phyloP scores from a whole-genome alignment of 1,284 basidiomycete species.

The Marasmius sp. region DNA sequence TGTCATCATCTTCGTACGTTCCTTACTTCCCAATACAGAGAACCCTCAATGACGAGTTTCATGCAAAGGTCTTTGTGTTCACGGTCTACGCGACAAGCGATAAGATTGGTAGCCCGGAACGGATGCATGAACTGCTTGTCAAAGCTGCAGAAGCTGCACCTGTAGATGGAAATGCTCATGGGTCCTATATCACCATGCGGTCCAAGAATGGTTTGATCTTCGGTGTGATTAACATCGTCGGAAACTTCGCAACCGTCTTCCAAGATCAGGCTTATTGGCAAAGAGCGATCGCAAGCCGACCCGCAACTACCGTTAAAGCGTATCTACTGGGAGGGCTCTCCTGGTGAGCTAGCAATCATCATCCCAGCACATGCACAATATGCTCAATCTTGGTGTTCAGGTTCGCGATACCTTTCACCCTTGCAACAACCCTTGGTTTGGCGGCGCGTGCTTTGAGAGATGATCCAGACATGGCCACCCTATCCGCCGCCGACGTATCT shows the following conservation, averaged over 20 bases:
- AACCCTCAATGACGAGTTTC: neutral
- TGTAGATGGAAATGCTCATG: conserved; percentile 63
- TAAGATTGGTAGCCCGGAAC: conserved; percentile 57
- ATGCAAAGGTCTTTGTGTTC: conserved; percentile 40
- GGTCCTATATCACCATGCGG: conserved; percentile 79
- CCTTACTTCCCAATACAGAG: conserved; percentile 33
- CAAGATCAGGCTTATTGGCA: conserved; percentile 71
- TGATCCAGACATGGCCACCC: conserved; percentile 63
- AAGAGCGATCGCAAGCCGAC: conserved; percentile 84
- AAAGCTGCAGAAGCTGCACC: conserved; percentile 47
- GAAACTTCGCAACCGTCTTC: conserved; percentile 54
- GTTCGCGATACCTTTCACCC: conserved; percentile 82
- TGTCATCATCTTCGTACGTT: conserved; percentile 70
- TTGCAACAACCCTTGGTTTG: conserved; percentile 81
- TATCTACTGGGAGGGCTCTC: conserved; percentile 89
- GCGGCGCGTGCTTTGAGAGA: conserved; percentile 78
- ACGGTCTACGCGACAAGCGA: conserved; percentile 76
- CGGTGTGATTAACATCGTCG: conserved; percentile 84
- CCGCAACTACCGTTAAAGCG: conserved; percentile 82
- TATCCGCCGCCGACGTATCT: conserved; percentile 68
- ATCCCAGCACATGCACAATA: neutral
- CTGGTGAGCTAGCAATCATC: conserved; percentile 47
- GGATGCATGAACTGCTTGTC: conserved; percentile 61
- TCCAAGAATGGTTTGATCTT: conserved; percentile 84
- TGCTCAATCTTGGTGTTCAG: conserved; percentile 26